Percentiles rank a stretch among this genome's conserved stretches.
Conservation (phyloP, 2,329 filamentous ascomycete genomes). For the Clonostachys rhizophaga region DNA sequence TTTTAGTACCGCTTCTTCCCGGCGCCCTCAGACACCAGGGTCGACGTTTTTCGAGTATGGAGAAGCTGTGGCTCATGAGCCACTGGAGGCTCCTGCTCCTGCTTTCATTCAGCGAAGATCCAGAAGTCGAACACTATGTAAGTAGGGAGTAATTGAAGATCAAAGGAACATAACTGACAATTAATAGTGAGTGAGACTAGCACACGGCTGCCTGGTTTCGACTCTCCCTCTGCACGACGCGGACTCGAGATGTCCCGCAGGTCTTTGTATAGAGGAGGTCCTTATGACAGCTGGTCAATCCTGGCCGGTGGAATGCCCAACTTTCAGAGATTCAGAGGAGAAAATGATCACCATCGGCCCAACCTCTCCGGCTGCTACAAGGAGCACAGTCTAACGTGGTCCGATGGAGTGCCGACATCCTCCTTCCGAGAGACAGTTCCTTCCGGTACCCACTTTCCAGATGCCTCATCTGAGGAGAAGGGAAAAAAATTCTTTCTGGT, state of each 20-base stretch:
- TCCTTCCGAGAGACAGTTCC: not conserved
- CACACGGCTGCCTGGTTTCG: conserved; percentile 2
- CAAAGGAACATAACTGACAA: conserved; percentile 8
- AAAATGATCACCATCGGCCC: not conserved
- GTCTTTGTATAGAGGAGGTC: not conserved
- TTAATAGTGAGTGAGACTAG: not conserved
- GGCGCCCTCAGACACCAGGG: conserved; percentile 15
- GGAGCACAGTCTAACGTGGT: not conserved
- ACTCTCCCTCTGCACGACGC: conserved; percentile 6
- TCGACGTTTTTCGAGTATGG: conserved; percentile 6
- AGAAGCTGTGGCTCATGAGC: not conserved
- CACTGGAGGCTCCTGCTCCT: no score
- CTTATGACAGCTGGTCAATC: conserved; percentile 1
- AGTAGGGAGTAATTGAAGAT: not conserved
- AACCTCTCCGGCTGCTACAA: not conserved
- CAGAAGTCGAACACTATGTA: no score
- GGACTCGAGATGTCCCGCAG: not conserved
- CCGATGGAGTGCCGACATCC: not conserved
- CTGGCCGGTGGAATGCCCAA: not conserved
- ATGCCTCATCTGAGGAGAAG: conserved; percentile 8
- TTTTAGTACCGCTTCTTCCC: conserved; percentile 17
- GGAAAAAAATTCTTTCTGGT: conserved; percentile 29
- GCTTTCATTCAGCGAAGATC: no score
- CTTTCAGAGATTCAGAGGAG: not conserved
- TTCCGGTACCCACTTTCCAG: not conserved